Evolutionary conservation across 306 rosid species (phyloP).

Genomic region (Fragaria iinumae): DNA sequence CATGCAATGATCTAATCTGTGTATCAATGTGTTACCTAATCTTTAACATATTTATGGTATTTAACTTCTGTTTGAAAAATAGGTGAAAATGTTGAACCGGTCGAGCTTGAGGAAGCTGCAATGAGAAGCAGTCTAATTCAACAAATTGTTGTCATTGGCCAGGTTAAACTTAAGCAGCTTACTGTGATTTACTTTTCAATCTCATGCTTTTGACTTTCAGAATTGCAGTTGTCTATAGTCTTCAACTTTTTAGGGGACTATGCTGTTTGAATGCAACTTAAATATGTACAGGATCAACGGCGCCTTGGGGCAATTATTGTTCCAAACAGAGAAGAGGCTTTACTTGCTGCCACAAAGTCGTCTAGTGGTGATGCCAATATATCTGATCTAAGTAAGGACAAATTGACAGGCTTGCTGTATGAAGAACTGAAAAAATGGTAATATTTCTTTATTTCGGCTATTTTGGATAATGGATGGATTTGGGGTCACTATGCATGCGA

Average conservation of each 20-base stretch:
- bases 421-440: slow-evolving; percentile 69
- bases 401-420: slow-evolving; percentile 46
- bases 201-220: slow-evolving; percentile 3
- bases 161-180: slow-evolving; percentile 45
- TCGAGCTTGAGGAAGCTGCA: slow-evolving; percentile 88
- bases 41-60: neutral
- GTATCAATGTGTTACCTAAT: neutral
- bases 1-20: neutral
- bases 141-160: slow-evolving; percentile 87
- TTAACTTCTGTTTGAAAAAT: slow-evolving; percentile 32
- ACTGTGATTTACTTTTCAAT: neutral
- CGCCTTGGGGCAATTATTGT: slow-evolving; percentile 90
- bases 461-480: neutral
- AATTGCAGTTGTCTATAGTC: slow-evolving; percentile 7
- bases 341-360: slow-evolving; percentile 53
- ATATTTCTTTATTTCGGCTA: slow-evolving; percentile 19
- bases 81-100: slow-evolving; percentile 97
- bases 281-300: slow-evolving; percentile 64
- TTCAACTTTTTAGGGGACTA: neutral
- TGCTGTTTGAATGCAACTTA: slow-evolving; percentile 11
- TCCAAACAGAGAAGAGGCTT: slow-evolving; percentile 82
- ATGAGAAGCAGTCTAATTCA: slow-evolving; percentile 77
- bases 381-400: slow-evolving; percentile 58
- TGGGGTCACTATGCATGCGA: neutral
- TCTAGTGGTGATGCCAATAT: slow-evolving; percentile 43